These are phyloP conservation scores for Zygoascus sp. DNA, from an alignment of 1,139 yeast species.

Conservation along the genomic window DNA sequence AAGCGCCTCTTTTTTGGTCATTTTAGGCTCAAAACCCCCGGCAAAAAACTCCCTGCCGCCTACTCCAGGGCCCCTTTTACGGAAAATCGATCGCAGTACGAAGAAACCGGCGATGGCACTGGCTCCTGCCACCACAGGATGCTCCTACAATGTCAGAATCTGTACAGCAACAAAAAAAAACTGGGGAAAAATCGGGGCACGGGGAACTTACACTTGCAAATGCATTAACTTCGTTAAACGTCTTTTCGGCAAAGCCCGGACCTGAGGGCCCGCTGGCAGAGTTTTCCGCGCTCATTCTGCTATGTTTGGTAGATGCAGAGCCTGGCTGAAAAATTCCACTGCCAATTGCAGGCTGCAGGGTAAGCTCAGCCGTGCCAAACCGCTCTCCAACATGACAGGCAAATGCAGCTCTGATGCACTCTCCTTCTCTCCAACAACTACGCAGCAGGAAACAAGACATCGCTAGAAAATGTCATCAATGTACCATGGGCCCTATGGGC, in stretches of 20 bases:
- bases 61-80: slow-evolving; percentile 65
- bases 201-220: slow-evolving; percentile 26
- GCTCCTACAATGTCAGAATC: slow-evolving; percentile 39
- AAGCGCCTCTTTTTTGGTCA: slow-evolving; percentile 87
- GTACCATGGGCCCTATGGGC: slow-evolving; percentile 3
- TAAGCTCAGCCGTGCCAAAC: no score
- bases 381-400: no score
- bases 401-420: no score
- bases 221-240: slow-evolving; percentile 47
- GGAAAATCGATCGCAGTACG: slow-evolving; percentile 50
- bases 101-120: slow-evolving; percentile 61
- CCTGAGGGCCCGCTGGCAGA: not conserved
- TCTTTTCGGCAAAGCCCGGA: slow-evolving; percentile 57
- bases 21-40: slow-evolving; percentile 87
- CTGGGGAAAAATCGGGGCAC: not conserved
- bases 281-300: not conserved
- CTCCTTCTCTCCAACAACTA: no score
- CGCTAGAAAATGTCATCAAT: not conserved
- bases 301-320: not conserved
- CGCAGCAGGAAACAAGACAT: no score
- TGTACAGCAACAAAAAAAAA: not conserved
- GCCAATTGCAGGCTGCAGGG: no score
- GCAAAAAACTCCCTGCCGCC: slow-evolving; percentile 68
- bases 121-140: slow-evolving; percentile 69
- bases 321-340: not conserved